These are phyloP conservation scores for Rhodotorula sphaerocarpa DNA, from an alignment of 768 basidiomycete genomes.

Conservation along the genomic window DNA sequence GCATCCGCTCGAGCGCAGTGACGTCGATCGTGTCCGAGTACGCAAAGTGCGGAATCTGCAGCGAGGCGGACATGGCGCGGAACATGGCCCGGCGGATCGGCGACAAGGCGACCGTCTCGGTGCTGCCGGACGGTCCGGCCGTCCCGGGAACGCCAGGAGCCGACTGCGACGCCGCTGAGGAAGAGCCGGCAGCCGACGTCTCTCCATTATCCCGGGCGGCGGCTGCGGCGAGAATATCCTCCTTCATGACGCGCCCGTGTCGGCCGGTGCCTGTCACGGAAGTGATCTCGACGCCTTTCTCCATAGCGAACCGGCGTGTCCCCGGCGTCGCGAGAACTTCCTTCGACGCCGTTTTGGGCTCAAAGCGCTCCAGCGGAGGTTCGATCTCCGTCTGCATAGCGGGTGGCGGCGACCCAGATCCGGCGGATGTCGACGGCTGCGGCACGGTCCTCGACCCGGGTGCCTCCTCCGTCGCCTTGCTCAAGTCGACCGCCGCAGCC, in stretches of 20 bases:
- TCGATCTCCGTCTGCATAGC: background rate
- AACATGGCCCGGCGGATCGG: slow-evolving; percentile 76
- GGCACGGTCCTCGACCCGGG: background rate
- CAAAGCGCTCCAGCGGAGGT: background rate
- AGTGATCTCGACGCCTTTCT: slow-evolving; percentile 56
- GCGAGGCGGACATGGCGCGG: slow-evolving; percentile 70
- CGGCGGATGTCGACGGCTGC: no score
- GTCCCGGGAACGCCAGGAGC: background rate
- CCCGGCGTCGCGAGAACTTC: slow-evolving; percentile 65
- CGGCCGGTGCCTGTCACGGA: slow-evolving; percentile 64
- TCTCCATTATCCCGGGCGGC: background rate
- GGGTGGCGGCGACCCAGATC: no score
- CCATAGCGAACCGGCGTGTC: slow-evolving; percentile 66
- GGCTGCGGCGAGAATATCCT: slow-evolving; percentile 49
- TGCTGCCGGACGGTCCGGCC: background rate
- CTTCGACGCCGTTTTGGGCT: background rate
- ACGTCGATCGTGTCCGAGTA: slow-evolving; percentile 38
- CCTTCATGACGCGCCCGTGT: slow-evolving; percentile 64
- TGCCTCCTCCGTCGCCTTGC: background rate
- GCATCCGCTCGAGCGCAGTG: slow-evolving; percentile 30
- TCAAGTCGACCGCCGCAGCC: no score
- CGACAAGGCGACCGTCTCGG: slow-evolving; percentile 46
- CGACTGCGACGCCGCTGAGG: background rate
- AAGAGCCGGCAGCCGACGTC: background rate
- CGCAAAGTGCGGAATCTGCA: slow-evolving; percentile 80